These are phyloP conservation scores for Fragilaria radians DNA, from an alignment of 108 stramenopile species.

Conservation along the genomic window DNA sequence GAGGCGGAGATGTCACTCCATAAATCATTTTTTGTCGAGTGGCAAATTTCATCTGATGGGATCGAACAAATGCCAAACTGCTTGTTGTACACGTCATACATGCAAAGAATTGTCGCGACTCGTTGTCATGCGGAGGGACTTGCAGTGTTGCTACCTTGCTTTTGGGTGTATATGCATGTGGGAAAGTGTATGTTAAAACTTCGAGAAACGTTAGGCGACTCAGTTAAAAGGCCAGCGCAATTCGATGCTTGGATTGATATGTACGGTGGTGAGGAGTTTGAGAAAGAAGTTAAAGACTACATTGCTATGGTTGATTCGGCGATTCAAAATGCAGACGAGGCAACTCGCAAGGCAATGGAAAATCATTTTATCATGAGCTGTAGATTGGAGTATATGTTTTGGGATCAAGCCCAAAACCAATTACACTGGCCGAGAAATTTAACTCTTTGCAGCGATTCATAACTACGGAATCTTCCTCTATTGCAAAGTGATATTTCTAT, in stretches of 20 bases:
- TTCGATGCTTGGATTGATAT: conserved; percentile 90
- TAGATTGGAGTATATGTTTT: conserved; percentile 88
- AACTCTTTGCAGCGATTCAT: no score
- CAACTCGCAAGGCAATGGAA: conserved; percentile 55
- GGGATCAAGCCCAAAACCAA: conserved; percentile 59
- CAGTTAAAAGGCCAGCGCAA: conserved; percentile 42
- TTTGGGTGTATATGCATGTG: conserved; percentile 88
- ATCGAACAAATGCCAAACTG: conserved; percentile 69
- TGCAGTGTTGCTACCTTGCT: conserved; percentile 76
- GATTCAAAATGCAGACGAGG: conserved; percentile 20
- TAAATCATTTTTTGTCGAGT: conserved; percentile 61
- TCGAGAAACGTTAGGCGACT: conserved; percentile 55
- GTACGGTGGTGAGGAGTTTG: conserved; percentile 82
- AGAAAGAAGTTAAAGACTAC: conserved; percentile 65
- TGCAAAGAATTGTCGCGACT: conserved; percentile 60
- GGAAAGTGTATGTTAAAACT: conserved; percentile 75
- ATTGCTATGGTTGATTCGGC: conserved; percentile 61
- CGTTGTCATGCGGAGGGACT: conserved; percentile 62
- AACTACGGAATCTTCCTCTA: no score
- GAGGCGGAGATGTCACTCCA: conserved; percentile 70
- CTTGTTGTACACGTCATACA: conserved; percentile 78
- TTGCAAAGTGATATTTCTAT: no score
- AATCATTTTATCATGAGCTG: conserved; percentile 74
- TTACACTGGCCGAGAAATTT: conserved; percentile 58
- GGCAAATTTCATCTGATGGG: conserved; percentile 50